These are phyloP conservation scores for Colletotrichum theobromicola DNA, from an alignment of 2,329 filamentous ascomycete species.

Conservation along the genomic window DNA sequence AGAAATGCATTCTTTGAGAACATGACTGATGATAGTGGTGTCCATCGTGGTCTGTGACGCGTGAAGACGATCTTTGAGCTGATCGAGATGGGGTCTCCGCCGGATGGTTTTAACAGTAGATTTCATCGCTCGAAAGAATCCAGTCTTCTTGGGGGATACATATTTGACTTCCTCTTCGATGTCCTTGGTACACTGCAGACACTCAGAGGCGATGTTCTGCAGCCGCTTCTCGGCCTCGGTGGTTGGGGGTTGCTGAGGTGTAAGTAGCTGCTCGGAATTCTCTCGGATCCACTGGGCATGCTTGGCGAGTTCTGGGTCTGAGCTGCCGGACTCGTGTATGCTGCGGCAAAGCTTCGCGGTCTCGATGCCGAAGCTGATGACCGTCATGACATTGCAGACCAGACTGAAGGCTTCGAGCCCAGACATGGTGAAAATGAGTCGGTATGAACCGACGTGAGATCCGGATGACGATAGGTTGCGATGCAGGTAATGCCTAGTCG, in stretches of 20 bases:
- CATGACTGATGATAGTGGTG: background rate
- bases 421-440: background rate
- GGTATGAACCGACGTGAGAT: background rate
- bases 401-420: background rate
- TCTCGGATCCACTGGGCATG: background rate
- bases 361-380: background rate
- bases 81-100: background rate
- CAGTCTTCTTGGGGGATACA: background rate
- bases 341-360: background rate
- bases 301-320: background rate
- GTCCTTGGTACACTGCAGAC: background rate
- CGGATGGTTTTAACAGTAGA: background rate
- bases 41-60: background rate
- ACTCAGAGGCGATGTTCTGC: background rate
- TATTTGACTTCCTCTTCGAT: background rate
- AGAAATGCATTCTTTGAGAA: background rate
- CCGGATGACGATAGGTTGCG: background rate
- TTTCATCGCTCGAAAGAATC: background rate
- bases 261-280: background rate
- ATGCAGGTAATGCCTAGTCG: accelerated
- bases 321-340: background rate
- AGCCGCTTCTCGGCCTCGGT: background rate
- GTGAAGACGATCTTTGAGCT: background rate
- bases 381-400: background rate
- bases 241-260: too few species aligned